A percentile compares a stretch with the other conserved stretches of the same genome.
phyloP scores from a whole-genome alignment of 441 rosid species.

The Bocquillonia castaneifolia region DNA sequence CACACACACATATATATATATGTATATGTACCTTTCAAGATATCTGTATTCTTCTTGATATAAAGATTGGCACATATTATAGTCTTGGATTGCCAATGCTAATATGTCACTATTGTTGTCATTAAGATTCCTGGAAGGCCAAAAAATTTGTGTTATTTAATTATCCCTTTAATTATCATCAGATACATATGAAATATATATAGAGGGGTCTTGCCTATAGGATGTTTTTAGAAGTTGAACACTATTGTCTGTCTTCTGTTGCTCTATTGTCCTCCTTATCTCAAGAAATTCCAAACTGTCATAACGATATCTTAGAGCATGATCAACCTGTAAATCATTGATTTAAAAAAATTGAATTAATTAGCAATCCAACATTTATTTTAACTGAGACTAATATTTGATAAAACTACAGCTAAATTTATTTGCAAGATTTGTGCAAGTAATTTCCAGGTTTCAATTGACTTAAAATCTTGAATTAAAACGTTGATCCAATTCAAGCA shows the following conservation, averaged over 20 bases:
- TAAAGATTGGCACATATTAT: slow-evolving; percentile 9
- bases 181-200: not conserved
- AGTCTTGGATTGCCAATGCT: slow-evolving; percentile 10
- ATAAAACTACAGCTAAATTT: too few relatives aligned
- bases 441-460: too few relatives aligned
- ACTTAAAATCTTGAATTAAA: too few relatives aligned
- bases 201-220: not conserved
- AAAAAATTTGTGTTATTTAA: not conserved
- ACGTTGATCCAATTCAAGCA: too few relatives aligned
- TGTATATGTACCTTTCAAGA: not conserved
- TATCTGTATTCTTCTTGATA: not conserved
- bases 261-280: slow-evolving; percentile 2
- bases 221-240: slow-evolving; percentile 10
- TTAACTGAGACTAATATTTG: too few relatives aligned
- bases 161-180: not conserved
- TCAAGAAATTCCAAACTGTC: slow-evolving; percentile 5
- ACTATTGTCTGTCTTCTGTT: not conserved
- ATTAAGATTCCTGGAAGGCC: not conserved
- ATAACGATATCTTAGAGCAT: slow-evolving; percentile 1
- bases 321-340: slow-evolving; percentile 8
- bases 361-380: too few relatives aligned
- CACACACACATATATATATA: too few relatives aligned
- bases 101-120: slow-evolving; percentile 6
- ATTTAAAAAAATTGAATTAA: too few relatives aligned
- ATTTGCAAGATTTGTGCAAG: too few relatives aligned